Evolutionary conservation across 306 rosid genomes (phyloP).

Genomic region (Citrullus mucosospermus): DNA sequence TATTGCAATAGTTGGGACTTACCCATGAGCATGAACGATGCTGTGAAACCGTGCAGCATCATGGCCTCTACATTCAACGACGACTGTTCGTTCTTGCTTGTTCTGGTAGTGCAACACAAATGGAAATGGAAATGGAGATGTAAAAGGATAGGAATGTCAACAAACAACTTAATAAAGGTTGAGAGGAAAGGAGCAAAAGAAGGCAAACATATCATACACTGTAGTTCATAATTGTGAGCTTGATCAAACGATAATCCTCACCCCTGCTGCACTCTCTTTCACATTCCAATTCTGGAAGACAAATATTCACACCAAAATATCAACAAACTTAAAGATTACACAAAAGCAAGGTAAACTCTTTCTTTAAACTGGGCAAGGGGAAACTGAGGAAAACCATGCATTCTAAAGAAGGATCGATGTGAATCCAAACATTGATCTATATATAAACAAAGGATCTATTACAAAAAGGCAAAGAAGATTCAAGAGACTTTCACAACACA

Average conservation of each 20-base stretch:
- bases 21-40: slow-evolving; percentile 91
- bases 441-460: too few relatives aligned
- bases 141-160: not conserved
- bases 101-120: slow-evolving; percentile 23
- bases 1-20: not conserved
- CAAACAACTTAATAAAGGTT: not conserved
- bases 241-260: slow-evolving; percentile 86
- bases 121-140: slow-evolving; percentile 2
- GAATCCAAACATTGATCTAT: too few relatives aligned
- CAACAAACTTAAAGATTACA: not conserved
- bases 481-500: too few relatives aligned
- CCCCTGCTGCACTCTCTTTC: slow-evolving; percentile 99
- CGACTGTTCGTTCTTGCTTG: slow-evolving; percentile 47
- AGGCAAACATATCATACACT: slow-evolving; percentile 25
- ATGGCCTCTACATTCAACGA: slow-evolving; percentile 88
- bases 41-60: slow-evolving; percentile 70
- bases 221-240: slow-evolving; percentile 80
- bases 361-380: not conserved
- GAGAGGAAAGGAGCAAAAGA: not conserved
- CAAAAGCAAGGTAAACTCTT: not conserved
- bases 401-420: not conserved
- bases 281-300: slow-evolving; percentile 58
- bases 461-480: too few relatives aligned
- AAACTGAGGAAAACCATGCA: not conserved
- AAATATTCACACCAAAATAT: not conserved